Percentiles rank a stretch among this genome's conserved stretches.
These are phyloP conservation scores for Colletotrichum cordylinicola DNA, from an alignment of 2,329 filamentous ascomycete species.

Conservation along the genomic window DNA sequence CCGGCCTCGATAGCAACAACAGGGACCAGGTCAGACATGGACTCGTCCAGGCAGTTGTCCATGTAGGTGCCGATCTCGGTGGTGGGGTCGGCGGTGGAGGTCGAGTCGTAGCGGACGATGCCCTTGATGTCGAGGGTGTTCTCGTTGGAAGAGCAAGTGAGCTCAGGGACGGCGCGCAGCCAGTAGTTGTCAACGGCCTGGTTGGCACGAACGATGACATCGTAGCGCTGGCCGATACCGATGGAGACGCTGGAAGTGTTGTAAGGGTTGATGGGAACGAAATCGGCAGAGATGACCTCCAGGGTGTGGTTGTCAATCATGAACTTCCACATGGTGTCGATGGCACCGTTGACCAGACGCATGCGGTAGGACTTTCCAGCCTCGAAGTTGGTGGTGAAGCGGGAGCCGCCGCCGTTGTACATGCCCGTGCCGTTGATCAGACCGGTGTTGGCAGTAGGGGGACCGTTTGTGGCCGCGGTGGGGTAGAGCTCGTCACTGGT, in stretches of 20 bases:
- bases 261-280: conserved; percentile 64
- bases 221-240: conserved; percentile 52
- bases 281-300: conserved; percentile 61
- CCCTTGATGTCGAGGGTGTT: conserved; percentile 51
- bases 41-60: conserved; percentile 39
- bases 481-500: conserved; percentile 43
- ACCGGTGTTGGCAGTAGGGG: conserved; percentile 47
- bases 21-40: conserved; percentile 36
- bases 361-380: conserved; percentile 50
- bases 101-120: conserved; percentile 49
- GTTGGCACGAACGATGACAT: conserved; percentile 50
- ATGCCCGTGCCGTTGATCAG: conserved; percentile 49
- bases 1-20: conserved; percentile 35
- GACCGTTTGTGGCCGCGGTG: conserved; percentile 30
- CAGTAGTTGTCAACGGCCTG: conserved; percentile 47
- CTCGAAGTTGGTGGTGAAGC: conserved; percentile 43
- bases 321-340: conserved; percentile 52
- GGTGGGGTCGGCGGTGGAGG: conserved; percentile 27
- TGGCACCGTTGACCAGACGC: conserved; percentile 52
- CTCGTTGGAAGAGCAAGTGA: conserved; percentile 43
- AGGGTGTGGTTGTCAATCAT: conserved; percentile 62
- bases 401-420: conserved; percentile 36
- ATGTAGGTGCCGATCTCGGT: conserved; percentile 28
- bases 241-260: conserved; percentile 53
- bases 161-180: conserved; percentile 51